Percentiles rank a stretch among this genome's conserved stretches.
phyloP scores from a whole-genome alignment of 768 basidiomycete genomes.

The Rhodosporidiobolus odoratus region DNA sequence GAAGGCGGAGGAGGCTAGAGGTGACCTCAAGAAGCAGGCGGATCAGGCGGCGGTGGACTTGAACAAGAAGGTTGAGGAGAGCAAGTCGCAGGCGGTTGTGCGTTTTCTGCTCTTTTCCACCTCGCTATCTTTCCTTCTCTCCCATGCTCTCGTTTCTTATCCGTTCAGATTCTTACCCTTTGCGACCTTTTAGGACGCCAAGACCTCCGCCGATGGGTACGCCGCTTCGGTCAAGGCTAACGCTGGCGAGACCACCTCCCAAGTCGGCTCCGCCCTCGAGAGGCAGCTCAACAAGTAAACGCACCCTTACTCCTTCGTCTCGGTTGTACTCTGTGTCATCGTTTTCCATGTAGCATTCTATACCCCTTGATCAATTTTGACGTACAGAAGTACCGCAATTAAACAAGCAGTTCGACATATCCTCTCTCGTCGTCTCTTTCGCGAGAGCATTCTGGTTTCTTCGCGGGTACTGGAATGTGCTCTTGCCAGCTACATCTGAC shows the following conservation, averaged over 20 bases:
- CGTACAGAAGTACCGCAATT: neutral
- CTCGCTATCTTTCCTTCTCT: neutral
- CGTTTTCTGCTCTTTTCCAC: neutral
- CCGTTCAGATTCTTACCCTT: neutral
- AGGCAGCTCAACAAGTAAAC: neutral
- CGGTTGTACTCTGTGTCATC: neutral
- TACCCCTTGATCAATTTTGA: neutral
- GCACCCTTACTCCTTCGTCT: neutral
- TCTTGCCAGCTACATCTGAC: too few relatives aligned
- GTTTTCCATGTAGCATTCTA: neutral
- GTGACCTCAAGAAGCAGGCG: constrained; percentile 24
- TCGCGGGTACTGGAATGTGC: too few relatives aligned
- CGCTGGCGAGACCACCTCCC: neutral
- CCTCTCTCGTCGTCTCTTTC: too few relatives aligned
- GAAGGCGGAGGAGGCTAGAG: constrained; percentile 28
- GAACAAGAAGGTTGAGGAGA: constrained; percentile 6
- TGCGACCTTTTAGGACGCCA: neutral
- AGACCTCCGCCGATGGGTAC: constrained; percentile 6
- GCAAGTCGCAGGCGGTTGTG: neutral
- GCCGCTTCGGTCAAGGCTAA: constrained; percentile 14
- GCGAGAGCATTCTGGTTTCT: too few relatives aligned
- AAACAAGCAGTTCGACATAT: neutral
- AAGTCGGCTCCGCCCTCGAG: neutral
- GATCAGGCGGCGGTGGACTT: constrained; percentile 1
- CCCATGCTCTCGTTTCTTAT: too few relatives aligned